phyloP scores from a whole-genome alignment of 1,284 basidiomycete genomes.

The Ganoderma lingzhi region DNA sequence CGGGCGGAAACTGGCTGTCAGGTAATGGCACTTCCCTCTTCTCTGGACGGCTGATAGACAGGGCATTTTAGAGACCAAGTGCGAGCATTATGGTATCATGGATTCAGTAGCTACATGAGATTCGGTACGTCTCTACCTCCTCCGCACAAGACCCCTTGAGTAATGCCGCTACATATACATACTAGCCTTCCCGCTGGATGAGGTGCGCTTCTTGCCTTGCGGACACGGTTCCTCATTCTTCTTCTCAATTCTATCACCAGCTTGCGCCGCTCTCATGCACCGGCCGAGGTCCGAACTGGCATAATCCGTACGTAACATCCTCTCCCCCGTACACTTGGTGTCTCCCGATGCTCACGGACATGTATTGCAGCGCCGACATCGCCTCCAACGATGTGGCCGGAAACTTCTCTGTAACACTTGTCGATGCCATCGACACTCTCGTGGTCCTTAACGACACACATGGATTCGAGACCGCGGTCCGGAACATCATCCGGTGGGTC shows the following conservation, averaged over 20 bases:
- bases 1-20: constrained; percentile 65
- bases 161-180: background rate
- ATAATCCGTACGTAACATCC: constrained; percentile 68
- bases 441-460: constrained; percentile 77
- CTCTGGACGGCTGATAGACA: background rate
- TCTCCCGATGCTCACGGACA: background rate
- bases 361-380: constrained; percentile 62
- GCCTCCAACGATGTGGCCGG: constrained; percentile 87
- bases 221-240: background rate
- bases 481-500: constrained; percentile 78
- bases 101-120: constrained; percentile 82
- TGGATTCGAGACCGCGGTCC: constrained; percentile 81
- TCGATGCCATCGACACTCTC: constrained; percentile 85
- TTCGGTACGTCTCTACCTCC: constrained; percentile 57
- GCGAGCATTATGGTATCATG: constrained; percentile 84
- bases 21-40: constrained; percentile 50
- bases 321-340: background rate
- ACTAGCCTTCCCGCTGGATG: constrained; percentile 83
- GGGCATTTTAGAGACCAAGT: constrained; percentile 63
- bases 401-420: constrained; percentile 84
- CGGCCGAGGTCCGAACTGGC: constrained; percentile 84
- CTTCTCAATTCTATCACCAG: constrained; percentile 46
- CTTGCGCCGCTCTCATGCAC: constrained; percentile 88
- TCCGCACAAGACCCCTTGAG: background rate
- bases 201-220: constrained; percentile 53